These are phyloP conservation scores for Mediolabrus comicus DNA, from an alignment of 108 stramenopile species.

Conservation along the genomic window DNA sequence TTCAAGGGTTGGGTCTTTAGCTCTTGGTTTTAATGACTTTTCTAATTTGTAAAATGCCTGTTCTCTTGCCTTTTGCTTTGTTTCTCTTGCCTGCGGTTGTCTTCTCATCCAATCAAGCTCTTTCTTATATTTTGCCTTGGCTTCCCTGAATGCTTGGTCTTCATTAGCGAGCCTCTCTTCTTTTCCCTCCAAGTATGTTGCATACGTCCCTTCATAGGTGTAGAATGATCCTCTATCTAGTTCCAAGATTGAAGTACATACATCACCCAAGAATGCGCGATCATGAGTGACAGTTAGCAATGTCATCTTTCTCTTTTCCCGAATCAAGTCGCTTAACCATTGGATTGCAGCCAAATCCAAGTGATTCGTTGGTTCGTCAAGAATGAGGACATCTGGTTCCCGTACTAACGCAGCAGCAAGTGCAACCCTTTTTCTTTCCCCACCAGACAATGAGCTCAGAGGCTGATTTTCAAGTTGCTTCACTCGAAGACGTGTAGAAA, in stretches of 20 bases:
- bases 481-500: slow-evolving; percentile 68
- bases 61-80: slow-evolving; percentile 44
- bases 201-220: slow-evolving; percentile 70
- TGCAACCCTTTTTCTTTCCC: slow-evolving; percentile 85
- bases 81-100: slow-evolving; percentile 67
- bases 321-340: slow-evolving; percentile 90
- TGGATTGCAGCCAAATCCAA: slow-evolving; percentile 92
- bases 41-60: slow-evolving; percentile 86
- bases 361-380: slow-evolving; percentile 92
- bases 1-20: slow-evolving; percentile 60
- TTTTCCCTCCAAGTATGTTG: slow-evolving; percentile 65
- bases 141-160: slow-evolving; percentile 62
- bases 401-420: slow-evolving; percentile 74
- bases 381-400: slow-evolving; percentile 78
- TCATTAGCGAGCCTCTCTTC: slow-evolving; percentile 70
- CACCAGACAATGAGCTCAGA: slow-evolving; percentile 65
- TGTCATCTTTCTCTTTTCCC: slow-evolving; percentile 77
- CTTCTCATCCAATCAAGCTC: slow-evolving; percentile 80
- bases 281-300: slow-evolving; percentile 96
- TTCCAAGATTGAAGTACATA: slow-evolving; percentile 78
- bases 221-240: slow-evolving; percentile 76
- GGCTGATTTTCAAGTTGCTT: slow-evolving; percentile 66
- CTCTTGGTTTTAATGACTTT: slow-evolving; percentile 72
- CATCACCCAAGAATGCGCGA: slow-evolving; percentile 92
- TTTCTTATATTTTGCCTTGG: slow-evolving; percentile 63